Conservation (phyloP, 352 stramenopile species). For the Globisporangium takayamanum region DNA sequence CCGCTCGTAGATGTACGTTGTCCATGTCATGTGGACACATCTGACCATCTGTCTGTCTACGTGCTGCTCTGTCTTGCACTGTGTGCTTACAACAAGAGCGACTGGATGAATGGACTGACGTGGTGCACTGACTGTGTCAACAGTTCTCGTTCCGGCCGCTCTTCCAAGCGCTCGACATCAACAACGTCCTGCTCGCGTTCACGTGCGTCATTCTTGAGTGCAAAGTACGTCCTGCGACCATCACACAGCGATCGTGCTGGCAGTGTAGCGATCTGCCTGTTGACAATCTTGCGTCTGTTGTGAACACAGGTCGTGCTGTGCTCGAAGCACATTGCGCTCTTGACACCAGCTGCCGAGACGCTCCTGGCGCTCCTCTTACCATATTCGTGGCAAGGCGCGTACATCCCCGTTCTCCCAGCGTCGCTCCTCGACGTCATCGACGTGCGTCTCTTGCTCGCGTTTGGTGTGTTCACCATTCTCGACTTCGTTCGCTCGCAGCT, state of each 20-base stretch:
- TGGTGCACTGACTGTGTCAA: background rate
- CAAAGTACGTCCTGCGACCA: slow-evolving; percentile 44
- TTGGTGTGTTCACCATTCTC: background rate
- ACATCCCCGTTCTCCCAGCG: slow-evolving; percentile 91
- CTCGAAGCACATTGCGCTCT: slow-evolving; percentile 83
- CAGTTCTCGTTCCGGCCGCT: slow-evolving; percentile 92
- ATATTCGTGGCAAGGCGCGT: slow-evolving; percentile 93
- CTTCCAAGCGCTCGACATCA: slow-evolving; percentile 89
- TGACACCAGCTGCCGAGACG: slow-evolving; percentile 89
- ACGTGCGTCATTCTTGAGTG: slow-evolving; percentile 87
- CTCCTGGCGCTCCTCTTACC: slow-evolving; percentile 90
- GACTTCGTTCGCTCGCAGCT: background rate
- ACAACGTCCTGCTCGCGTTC: slow-evolving; percentile 90
- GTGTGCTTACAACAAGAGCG: no score
- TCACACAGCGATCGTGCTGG: background rate
- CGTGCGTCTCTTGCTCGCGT: slow-evolving; percentile 27
- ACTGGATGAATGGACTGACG: background rate
- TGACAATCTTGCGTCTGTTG: background rate
- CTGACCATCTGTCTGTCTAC: background rate
- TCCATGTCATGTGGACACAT: no score
- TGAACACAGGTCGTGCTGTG: slow-evolving; percentile 82
- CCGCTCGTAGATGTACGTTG: slow-evolving; percentile 83
- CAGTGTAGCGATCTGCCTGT: background rate
- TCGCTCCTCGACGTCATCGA: slow-evolving; percentile 92
- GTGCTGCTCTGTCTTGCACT: no score